Evolutionary conservation across 345 rosid genomes (phyloP), one percentile per base, ranked within the genome.

Genomic region (Noccaea caerulescens): DNA sequence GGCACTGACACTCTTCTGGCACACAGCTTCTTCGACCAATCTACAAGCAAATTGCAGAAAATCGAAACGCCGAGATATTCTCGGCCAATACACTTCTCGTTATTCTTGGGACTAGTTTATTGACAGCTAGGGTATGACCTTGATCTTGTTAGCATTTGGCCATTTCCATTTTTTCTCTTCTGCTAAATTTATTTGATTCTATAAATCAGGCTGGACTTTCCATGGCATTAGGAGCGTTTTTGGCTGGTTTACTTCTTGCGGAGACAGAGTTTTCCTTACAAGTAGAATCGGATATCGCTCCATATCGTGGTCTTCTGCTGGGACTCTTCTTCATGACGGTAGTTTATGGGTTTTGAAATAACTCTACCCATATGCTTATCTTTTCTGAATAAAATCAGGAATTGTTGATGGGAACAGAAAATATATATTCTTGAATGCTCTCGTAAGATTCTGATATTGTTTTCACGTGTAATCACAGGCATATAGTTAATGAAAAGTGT

Each of bases 291-390:
- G 99, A 94, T 82, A 94, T 94, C 58, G 99, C 99, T 79, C 99
- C 99, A 46, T 94, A 91, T 73, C 96, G 99, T 20, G 99, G 99
- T 72, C 97, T 94, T 73, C 71, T 94, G 51, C 63, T 94, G 85
- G 99, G 99, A 72, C 99, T 94, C 76, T 94, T 94, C 87, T 94
- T 94, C 84, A 94, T 94, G 99, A 94, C 99, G 84, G 99, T 94
- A 84, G 55, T 78, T 70, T 66, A 45, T 66, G 59, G 62, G 42
- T 59, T 67, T 13, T 41, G 12, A 50, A 42, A 36, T 42, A 51
- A 47, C 37, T 32, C 23, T 20, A 20, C 2, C 30, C 30, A 27
- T 27, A 27, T 27, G 30, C 30, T 14, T 50, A 3, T 58, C 51
- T 75, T 72, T 56, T 55, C 18, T 38, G 14, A 25, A 25, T 46